Evolutionary conservation across 371 early-diverging fungal genomes (phyloP).

Genomic region (Mortierella polycephala): DNA sequence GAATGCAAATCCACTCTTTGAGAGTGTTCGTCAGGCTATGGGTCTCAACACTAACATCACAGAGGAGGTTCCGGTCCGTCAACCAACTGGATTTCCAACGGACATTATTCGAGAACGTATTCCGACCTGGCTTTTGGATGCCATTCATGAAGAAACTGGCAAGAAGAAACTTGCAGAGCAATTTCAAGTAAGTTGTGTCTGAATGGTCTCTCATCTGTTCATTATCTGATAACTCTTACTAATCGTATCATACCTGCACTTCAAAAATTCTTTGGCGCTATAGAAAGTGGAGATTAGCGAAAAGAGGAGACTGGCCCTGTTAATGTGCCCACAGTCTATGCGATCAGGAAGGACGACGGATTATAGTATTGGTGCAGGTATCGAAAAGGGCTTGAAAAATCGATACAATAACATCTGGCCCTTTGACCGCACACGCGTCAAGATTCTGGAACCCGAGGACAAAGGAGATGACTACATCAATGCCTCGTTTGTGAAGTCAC

Average conservation of each 20-base stretch:
- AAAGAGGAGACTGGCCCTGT: slow-evolving; percentile 68
- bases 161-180: slow-evolving; percentile 33
- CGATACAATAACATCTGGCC: slow-evolving; percentile 86
- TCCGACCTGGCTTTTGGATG: slow-evolving; percentile 32
- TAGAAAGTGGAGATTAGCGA: slow-evolving; percentile 70
- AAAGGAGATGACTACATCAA: slow-evolving; percentile 83
- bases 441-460: slow-evolving; percentile 45
- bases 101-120: slow-evolving; percentile 22
- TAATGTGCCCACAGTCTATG: slow-evolving; percentile 69
- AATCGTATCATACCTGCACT: neutral
- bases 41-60: slow-evolving; percentile 52
- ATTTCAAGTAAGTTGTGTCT: slow-evolving; percentile 34
- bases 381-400: slow-evolving; percentile 75
- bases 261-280: neutral
- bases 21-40: slow-evolving; percentile 50
- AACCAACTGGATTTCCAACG: slow-evolving; percentile 23
- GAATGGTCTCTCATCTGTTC: neutral
- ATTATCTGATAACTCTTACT: neutral
- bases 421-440: slow-evolving; percentile 71
- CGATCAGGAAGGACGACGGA: slow-evolving; percentile 56
- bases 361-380: slow-evolving; percentile 71
- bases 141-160: slow-evolving; percentile 16
- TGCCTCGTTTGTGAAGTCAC: slow-evolving; percentile 69
- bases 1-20: slow-evolving; percentile 49
- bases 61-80: slow-evolving; percentile 49